Evolutionary conservation across 169 alveolate species (phyloP), one percentile per base, ranked within the genome.

Genomic region (Theileria annulata): DNA sequence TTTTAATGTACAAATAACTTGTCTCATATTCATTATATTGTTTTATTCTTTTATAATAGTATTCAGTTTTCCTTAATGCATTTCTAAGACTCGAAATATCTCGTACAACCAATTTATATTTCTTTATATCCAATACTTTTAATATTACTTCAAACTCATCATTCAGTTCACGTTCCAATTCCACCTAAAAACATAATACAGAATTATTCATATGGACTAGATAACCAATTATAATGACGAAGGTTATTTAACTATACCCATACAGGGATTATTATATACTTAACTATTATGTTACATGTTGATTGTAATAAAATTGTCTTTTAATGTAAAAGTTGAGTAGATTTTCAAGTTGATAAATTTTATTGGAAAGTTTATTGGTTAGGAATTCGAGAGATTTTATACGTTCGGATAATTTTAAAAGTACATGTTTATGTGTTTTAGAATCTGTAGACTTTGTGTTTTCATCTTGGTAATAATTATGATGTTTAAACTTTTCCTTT

Each of bases 351-450:
- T 75, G 51, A 17, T 75, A 19, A 9, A 47, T 37, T 31, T 69
- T 82, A 74, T 37, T 48, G 33, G 60, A 63, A 33, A 82, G 81
- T 21, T 82, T 21, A 62, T 67, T 69, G 13, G 80, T 49, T n/a
- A 82, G 23, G 51, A 6, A 62, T 64, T 82, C 89, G 23, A 82
- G 47, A 15, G 77, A 51, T 66, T 82, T 82, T 2, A 82, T 74
- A 1, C 89, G 79, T 33, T 82, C 86, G n/a, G 89, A 82, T 17
- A 82, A 28, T 42, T 75, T 78, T n/a, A 82, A 47, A 59, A 82
- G 47, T 0, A 82, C 89, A 27, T 82, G 89, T 21, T 77, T 71
- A 72, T 62, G 71, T 21, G 31, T 21, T 23, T 68, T 68, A 3
- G 58, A 35, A 35, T 48, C 76, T n/a, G 42, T 42, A 3, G 42